Conservation (phyloP, 2,329 filamentous ascomycete genomes). For the Hymenoscyphus occultus region DNA sequence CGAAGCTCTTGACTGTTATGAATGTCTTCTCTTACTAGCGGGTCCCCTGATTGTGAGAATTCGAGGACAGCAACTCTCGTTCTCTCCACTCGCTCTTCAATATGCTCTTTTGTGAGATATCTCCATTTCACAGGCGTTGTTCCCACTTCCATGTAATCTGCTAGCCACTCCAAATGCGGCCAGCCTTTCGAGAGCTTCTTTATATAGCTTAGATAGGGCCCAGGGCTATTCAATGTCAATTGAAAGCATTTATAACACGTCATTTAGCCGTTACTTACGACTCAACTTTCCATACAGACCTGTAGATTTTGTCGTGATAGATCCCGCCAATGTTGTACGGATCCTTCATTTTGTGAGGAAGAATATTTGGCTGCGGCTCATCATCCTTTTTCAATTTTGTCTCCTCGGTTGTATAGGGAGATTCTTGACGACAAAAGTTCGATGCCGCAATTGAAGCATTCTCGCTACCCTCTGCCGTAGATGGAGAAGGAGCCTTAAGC, state of each 20-base stretch:
- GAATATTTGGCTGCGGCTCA: constrained; percentile 8
- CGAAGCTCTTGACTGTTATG: not conserved
- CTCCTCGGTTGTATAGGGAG: not conserved
- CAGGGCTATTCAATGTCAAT: constrained; percentile 1
- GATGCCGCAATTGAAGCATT: not conserved
- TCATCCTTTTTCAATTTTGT: not conserved
- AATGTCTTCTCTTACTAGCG: not conserved
- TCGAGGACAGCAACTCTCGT: constrained; percentile 14
- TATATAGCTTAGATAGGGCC: constrained; percentile 14
- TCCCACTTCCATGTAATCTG: constrained; percentile 19
- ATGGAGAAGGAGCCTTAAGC: not conserved
- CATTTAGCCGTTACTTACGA: constrained; percentile 1
- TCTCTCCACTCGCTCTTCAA: constrained; percentile 8
- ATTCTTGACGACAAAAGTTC: not conserved
- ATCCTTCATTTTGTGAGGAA: constrained; percentile 6
- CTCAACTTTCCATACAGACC: constrained; percentile 11
- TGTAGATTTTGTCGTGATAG: constrained; percentile 7
- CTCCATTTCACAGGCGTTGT: constrained; percentile 16
- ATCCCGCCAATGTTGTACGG: constrained; percentile 6
- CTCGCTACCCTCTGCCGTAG: not conserved
- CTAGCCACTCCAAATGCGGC: constrained; percentile 14
- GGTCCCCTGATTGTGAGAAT: constrained; percentile 1
- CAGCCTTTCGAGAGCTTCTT: constrained; percentile 10
- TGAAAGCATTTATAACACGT: not conserved
- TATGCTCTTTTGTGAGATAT: constrained; percentile 4